Conservation (phyloP, 495 filamentous ascomycete species). For the Cercophora scortea region DNA sequence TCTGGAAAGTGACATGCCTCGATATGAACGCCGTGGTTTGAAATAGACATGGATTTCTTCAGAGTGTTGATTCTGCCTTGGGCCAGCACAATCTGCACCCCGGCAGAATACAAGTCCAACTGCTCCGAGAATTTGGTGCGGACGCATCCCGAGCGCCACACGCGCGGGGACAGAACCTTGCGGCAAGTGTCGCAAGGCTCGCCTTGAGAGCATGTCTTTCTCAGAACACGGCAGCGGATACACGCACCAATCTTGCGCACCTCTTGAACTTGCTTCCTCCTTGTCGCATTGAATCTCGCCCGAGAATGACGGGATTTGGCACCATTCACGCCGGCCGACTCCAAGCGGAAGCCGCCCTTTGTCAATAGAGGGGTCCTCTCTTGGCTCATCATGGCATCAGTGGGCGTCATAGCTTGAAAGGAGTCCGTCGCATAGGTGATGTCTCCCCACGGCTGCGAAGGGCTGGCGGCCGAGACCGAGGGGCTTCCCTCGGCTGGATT, state of each 20-base stretch:
- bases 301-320: constrained; percentile 39
- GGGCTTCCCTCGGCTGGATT: constrained; percentile 4
- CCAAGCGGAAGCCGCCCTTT: constrained; percentile 37
- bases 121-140: constrained; percentile 67
- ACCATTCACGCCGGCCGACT: constrained; percentile 24
- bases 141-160: constrained; percentile 77
- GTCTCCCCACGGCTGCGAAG: constrained; percentile 35
- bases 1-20: constrained; percentile 65
- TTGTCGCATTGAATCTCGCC: constrained; percentile 56
- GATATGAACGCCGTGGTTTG: constrained; percentile 51
- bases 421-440: constrained; percentile 32
- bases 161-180: constrained; percentile 65
- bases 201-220: constrained; percentile 77
- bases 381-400: constrained; percentile 8
- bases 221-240: constrained; percentile 77
- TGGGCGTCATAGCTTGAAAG: constrained; percentile 13
- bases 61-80: constrained; percentile 56
- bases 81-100: constrained; percentile 60
- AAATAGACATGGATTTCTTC: constrained; percentile 48
- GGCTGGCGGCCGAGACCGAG: constrained; percentile 6
- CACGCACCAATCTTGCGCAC: constrained; percentile 77
- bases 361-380: constrained; percentile 13
- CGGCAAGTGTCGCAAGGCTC: constrained; percentile 76
- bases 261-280: constrained; percentile 73
- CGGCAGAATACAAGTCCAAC: constrained; percentile 63